Evolutionary conservation across 768 basidiomycete genomes (phyloP), one percentile per base, ranked within the genome.

Genomic region (Phaeotremella fagi): DNA sequence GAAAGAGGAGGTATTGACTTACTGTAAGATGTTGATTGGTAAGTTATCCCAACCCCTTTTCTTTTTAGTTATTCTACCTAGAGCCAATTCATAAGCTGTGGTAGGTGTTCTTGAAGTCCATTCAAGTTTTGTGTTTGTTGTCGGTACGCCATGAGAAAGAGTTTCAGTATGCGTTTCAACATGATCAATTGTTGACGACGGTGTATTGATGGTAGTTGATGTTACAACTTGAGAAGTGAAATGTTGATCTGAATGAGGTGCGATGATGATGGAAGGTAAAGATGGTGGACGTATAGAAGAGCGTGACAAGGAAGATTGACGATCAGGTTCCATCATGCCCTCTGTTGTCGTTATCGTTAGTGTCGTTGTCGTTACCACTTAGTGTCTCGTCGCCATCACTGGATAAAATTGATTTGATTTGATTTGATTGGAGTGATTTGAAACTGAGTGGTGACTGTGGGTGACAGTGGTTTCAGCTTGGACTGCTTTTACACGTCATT

Each of bases 21-120:
- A 63, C 61, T 59, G 47, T 22, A 59, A 26, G 18, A 63, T 27
- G 16, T 52, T 29, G 11, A 45, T 20, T 20, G 57, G 54, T 16
- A 63, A 46, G 18, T 44, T 53, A 16, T 26, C 54, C 61, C 61
- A 63, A n/a, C 61, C 61, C 23, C 20, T 24, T 29, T 38, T 52
- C 18, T 24, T 7, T 41, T 41, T 41, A 18, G 12, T 22, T 20
- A 41, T 41, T 41, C 22, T 41, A 9, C 38, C 38, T 14, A 20
- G 22, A 41, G n/a, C n/a, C n/a, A 41, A 14, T 7, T 22, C 38
- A 20, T 22, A 16, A 33, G 7, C 31, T 7, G 31, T 41, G 38
- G 22, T 41, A 9, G 38, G 18, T 7, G 12, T 18, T 41, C 38
- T 41, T 22, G 38, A 35, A n/a, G 38, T 18, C 38, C 38, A 20